Base-by-base conservation (phyloP, 257 asterid genomes). In the Capsicum baccatum region DNA sequence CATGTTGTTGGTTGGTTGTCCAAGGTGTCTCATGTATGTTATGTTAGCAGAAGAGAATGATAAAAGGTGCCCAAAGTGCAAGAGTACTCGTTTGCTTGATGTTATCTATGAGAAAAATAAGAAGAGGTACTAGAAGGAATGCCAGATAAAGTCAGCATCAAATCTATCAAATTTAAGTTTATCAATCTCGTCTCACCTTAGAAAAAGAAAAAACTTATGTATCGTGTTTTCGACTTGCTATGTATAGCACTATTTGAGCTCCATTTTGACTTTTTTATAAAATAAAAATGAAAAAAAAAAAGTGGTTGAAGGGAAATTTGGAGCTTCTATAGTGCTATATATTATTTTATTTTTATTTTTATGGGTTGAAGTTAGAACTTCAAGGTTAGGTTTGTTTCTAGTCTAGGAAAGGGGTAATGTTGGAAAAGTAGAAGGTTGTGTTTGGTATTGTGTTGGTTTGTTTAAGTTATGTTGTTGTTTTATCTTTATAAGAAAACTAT, bases 11-110 rank as follows among this genome's bases (percentile, higher is more conserved):
- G 94, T 88, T 54, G 97, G 97, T 10, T 95, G 99, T 84, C 98
- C 96, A 0, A 87, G 97, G 57, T 95, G 99, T 85, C 95, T 94
- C 69, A 94, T 95, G 99, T 95, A 95, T 64, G 93, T 95, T 39
- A 95, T 95, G 98, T 86, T 95, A 3, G 85, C 97, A 0, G 98
- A 93, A 87, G 93, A 91, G 7, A 76, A 52, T 83, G 97, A 92
- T 66, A 97, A 97, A 1, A 85, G 92, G 44, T 95, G 99, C 89
- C 99, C 99, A 56, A 94, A 93, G 82, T 95, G 99, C 89, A 95
- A 94, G 87, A 93, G 98, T 89, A 90, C 96, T 47, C 97, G 93
- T 15, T 86, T 95, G 83, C 98, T 95, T 5, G 97, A 92, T 58
- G 87, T 92, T 17, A 79, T 90, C 83, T 88, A 85, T 55, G 90